These are phyloP conservation scores for Dactylis glomerata DNA, from an alignment of 176 grass and related monocot species.

Conservation along the genomic window DNA sequence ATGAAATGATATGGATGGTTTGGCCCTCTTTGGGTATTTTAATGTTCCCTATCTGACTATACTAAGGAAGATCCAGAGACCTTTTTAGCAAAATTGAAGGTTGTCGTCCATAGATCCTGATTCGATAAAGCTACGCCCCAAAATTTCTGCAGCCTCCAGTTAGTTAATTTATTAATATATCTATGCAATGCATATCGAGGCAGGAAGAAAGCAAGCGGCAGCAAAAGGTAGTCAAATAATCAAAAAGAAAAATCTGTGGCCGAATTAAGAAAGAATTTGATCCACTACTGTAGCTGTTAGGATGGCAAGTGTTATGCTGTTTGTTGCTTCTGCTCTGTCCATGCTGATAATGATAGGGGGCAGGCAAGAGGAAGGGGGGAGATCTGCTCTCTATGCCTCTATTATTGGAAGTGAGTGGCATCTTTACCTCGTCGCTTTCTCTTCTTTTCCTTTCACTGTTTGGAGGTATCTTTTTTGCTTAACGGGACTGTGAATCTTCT, in stretches of 20 bases:
- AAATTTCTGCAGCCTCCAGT: slow-evolving; percentile 15
- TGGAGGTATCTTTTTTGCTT: slow-evolving; percentile 31
- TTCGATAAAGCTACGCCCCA: slow-evolving; percentile 31
- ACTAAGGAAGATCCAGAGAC: slow-evolving; percentile 42
- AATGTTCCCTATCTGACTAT: slow-evolving; percentile 41
- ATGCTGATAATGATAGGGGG: slow-evolving; percentile 37
- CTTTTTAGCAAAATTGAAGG: slow-evolving; percentile 42
- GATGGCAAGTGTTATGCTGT: slow-evolving; percentile 39
- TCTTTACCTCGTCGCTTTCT: slow-evolving; percentile 32
- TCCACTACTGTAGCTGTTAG: slow-evolving; percentile 29
- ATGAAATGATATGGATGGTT: slow-evolving; percentile 36
- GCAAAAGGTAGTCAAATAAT: slow-evolving; percentile 20
- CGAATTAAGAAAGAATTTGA: slow-evolving; percentile 28
- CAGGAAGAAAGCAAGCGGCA: slow-evolving; percentile 11
- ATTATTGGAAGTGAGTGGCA: slow-evolving; percentile 51
- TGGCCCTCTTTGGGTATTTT: slow-evolving; percentile 39
- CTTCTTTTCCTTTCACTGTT: slow-evolving; percentile 47
- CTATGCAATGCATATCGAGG: background rate
- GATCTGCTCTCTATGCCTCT: slow-evolving; percentile 42
- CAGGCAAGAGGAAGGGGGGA: slow-evolving; percentile 5
- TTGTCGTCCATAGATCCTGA: slow-evolving; percentile 43
- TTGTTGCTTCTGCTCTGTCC: slow-evolving; percentile 38
- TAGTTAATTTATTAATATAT: background rate
- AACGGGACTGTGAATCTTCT: slow-evolving; percentile 44
- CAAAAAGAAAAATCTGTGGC: slow-evolving; percentile 25